Percentiles rank a stretch among this genome's conserved stretches.
These are phyloP conservation scores for Kokia cookei DNA, from an alignment of 441 rosid genomes.

Conservation along the genomic window DNA sequence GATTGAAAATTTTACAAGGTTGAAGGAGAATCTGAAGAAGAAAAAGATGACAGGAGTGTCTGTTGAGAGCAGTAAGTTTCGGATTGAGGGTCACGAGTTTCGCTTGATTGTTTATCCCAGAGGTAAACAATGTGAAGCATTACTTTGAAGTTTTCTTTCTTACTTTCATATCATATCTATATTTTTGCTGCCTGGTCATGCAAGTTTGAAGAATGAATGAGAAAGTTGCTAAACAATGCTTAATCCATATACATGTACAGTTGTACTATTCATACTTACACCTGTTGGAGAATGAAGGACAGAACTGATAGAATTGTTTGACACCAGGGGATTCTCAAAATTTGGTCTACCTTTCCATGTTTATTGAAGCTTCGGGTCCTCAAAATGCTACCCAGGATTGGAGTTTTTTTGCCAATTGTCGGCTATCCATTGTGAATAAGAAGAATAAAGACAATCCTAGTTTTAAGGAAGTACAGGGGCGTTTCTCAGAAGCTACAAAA, in stretches of 20 bases:
- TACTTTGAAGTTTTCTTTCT: not conserved
- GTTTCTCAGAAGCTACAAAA: constrained; percentile 95
- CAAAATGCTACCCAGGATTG: constrained; percentile 80
- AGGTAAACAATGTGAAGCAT: constrained; percentile 36
- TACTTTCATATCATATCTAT: not conserved
- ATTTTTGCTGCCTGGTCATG: not conserved
- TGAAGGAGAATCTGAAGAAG: constrained; percentile 92
- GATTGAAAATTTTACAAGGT: constrained; percentile 84
- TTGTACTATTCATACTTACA: not conserved
- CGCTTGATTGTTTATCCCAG: constrained; percentile 97
- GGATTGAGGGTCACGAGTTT: constrained; percentile 92
- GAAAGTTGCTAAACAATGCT: not conserved
- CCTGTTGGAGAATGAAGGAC: constrained; percentile 13
- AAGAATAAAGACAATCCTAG: constrained; percentile 81
- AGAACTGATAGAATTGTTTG: constrained; percentile 34
- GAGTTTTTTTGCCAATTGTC: constrained; percentile 97
- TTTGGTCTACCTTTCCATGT: constrained; percentile 95
- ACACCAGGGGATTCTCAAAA: constrained; percentile 99
- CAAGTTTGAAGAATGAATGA: not conserved
- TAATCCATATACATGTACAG: not conserved
- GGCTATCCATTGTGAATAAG: constrained; percentile 83
- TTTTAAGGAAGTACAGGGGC: constrained; percentile 86
- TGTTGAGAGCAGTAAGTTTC: constrained; percentile 96
- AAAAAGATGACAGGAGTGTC: constrained; percentile 94
- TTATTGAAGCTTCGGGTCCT: constrained; percentile 95